Conservation (phyloP, 2,329 filamentous ascomycete genomes). For the Diaporthe nobilis region DNA sequence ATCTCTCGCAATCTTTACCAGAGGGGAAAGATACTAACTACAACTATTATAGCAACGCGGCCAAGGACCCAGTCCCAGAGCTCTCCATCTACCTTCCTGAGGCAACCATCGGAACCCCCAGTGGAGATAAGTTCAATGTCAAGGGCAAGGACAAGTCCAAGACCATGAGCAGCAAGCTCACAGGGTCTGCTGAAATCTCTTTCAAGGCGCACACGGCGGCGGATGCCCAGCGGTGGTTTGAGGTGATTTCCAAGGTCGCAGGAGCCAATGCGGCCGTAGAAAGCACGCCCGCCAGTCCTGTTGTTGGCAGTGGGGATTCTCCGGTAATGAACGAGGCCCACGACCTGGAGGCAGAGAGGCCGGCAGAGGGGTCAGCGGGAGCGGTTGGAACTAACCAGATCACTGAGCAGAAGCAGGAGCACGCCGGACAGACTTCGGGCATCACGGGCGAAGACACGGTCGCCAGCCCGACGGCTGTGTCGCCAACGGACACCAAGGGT, state of each 20-base stretch:
- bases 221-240: conserved; percentile 89
- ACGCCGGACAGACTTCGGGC: conserved; percentile 63
- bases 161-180: conserved; percentile 84
- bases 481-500: conserved; percentile 45
- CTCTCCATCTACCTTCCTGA: conserved; percentile 94
- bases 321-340: conserved; percentile 49
- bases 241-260: conserved; percentile 75
- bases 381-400: conserved; percentile 42
- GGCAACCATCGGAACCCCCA: conserved; percentile 79
- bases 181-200: conserved; percentile 81
- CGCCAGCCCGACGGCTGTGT: conserved; percentile 50
- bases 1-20: neutral
- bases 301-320: conserved; percentile 50
- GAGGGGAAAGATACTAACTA: neutral
- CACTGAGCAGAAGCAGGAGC: conserved; percentile 44
- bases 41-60: conserved; percentile 48
- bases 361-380: conserved; percentile 36
- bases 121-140: conserved; percentile 89
- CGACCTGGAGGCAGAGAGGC: conserved; percentile 46
- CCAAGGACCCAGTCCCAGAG: conserved; percentile 83
- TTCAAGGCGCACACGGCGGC: conserved; percentile 89
- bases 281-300: conserved; percentile 52
- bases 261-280: conserved; percentile 56
- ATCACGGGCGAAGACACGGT: conserved; percentile 54
- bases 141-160: conserved; percentile 94